phyloP scores from a whole-genome alignment of 1,284 basidiomycete genomes.

The Puccinia horiana region DNA sequence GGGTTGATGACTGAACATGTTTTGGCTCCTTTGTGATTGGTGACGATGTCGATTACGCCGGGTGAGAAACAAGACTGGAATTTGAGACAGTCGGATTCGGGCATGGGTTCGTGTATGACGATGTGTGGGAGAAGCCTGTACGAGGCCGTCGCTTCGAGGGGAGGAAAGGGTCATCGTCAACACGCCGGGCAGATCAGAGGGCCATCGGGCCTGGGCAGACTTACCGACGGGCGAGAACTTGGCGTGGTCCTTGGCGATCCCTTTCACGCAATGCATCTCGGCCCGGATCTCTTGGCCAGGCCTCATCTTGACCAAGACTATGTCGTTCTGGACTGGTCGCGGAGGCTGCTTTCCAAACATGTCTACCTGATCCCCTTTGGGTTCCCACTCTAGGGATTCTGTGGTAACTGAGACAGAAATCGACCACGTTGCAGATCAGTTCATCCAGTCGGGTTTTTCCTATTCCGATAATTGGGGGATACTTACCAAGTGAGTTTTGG shows the following conservation, averaged over 20 bases:
- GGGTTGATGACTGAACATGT: slow-evolving; percentile 65
- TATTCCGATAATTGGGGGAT: too few relatives aligned
- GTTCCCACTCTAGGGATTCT: slow-evolving; percentile 75
- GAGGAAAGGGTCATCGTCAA: background rate
- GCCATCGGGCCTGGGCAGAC: slow-evolving; percentile 56
- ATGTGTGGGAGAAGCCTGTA: slow-evolving; percentile 91
- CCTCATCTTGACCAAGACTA: slow-evolving; percentile 88
- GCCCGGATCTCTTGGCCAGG: slow-evolving; percentile 78
- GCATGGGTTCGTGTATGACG: slow-evolving; percentile 71
- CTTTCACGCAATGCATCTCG: slow-evolving; percentile 90
- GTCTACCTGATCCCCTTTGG: slow-evolving; percentile 77
- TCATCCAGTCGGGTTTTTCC: background rate
- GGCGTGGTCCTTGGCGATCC: slow-evolving; percentile 93
- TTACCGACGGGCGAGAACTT: slow-evolving; percentile 95
- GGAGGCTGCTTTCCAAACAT: slow-evolving; percentile 64
- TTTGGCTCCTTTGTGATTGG: slow-evolving; percentile 65
- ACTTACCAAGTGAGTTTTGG: slow-evolving; percentile 65
- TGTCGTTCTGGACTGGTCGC: slow-evolving; percentile 74
- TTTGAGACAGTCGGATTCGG: slow-evolving; percentile 67
- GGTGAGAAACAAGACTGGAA: slow-evolving; percentile 86
- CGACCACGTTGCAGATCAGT: background rate
- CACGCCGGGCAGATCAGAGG: background rate
- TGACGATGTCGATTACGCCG: slow-evolving; percentile 76
- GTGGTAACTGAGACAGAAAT: slow-evolving; percentile 67
- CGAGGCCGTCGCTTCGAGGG: slow-evolving; percentile 77